phyloP scores from a whole-genome alignment of 108 stramenopile genomes.

The Skeletonema menzelii region DNA sequence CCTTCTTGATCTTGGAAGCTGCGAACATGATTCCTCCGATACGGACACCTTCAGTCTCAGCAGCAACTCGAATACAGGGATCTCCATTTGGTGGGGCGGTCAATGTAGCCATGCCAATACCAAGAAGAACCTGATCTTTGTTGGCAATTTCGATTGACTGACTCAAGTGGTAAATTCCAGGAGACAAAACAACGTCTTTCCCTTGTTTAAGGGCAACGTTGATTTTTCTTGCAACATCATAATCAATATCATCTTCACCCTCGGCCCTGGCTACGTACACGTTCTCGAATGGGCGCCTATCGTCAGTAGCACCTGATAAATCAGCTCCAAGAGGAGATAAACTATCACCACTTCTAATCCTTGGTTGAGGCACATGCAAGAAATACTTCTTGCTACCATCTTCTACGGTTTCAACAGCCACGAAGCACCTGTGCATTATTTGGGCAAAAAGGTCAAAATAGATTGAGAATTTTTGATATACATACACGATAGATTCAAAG shows the following conservation, averaged over 20 bases:
- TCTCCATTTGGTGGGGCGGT: slow-evolving; percentile 61
- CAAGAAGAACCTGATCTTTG: slow-evolving; percentile 72
- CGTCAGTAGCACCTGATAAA: background rate
- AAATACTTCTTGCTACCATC: background rate
- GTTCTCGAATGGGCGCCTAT: slow-evolving; percentile 1
- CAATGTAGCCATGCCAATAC: slow-evolving; percentile 73
- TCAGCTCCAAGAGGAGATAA: background rate
- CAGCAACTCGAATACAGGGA: slow-evolving; percentile 68
- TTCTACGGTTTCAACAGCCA: background rate
- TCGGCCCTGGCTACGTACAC: slow-evolving; percentile 11
- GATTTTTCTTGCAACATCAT: slow-evolving; percentile 48
- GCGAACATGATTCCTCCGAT: slow-evolving; percentile 79
- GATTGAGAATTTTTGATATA: too few relatives aligned
- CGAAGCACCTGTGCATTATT: background rate
- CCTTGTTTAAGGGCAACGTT: slow-evolving; percentile 55
- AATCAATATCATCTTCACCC: slow-evolving; percentile 48
- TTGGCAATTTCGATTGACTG: slow-evolving; percentile 50
- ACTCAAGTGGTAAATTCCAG: slow-evolving; percentile 69
- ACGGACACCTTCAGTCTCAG: slow-evolving; percentile 57
- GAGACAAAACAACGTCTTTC: slow-evolving; percentile 70
- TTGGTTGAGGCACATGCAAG: slow-evolving; percentile 1
- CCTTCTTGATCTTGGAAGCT: slow-evolving; percentile 44
- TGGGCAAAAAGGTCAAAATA: too few relatives aligned
- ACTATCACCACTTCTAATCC: background rate
- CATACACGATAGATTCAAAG: background rate